Percentiles rank a stretch among this genome's conserved stretches.
phyloP scores from a whole-genome alignment of 306 rosid genomes.

The Castanea mollissima region DNA sequence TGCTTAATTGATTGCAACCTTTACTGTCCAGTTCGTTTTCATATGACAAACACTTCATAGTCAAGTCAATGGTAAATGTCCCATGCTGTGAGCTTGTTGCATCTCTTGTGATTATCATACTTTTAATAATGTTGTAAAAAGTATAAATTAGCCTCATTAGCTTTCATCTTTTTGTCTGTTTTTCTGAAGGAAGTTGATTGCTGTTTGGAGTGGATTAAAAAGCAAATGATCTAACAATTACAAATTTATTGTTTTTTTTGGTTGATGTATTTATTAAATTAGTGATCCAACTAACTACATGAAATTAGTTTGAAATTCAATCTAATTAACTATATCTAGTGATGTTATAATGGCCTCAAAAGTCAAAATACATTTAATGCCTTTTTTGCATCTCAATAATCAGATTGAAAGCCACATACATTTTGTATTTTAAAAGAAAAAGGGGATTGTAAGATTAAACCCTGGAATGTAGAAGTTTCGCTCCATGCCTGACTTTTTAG shows the following conservation, averaged over 20 bases:
- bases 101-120: neutral
- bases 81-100: neutral
- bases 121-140: neutral
- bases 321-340: neutral
- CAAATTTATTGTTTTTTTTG: neutral
- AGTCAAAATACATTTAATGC: neutral
- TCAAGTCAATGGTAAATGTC: no score
- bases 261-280: neutral
- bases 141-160: neutral
- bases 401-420: neutral
- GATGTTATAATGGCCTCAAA: neutral
- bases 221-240: neutral
- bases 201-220: no score
- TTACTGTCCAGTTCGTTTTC: no score
- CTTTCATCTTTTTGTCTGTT: neutral
- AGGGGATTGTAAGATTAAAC: no score
- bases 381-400: neutral
- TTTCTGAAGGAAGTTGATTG: neutral
- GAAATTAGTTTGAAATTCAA: neutral
- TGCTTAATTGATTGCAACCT: no score
- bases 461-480: no score
- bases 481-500: neutral
- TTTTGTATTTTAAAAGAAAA: no score
- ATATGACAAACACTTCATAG: no score
- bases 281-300: neutral